Percentiles rank a stretch among this genome's conserved stretches.
Evolutionary conservation across 2,329 filamentous ascomycete species (phyloP).

Genomic region (Dactylellina sp.): DNA sequence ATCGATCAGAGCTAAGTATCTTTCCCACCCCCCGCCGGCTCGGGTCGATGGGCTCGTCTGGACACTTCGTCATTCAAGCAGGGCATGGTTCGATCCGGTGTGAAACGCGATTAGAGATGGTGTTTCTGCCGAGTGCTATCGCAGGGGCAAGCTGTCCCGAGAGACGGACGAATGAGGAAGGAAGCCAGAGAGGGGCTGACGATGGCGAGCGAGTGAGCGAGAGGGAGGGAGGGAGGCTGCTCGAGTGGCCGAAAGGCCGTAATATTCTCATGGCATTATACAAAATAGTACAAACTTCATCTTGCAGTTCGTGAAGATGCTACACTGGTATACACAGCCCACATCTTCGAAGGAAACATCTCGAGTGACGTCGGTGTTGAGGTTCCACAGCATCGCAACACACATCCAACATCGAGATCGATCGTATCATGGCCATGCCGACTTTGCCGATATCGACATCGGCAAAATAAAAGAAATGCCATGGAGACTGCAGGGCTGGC

Average conservation of each 20-base stretch:
- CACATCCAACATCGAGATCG: neutral
- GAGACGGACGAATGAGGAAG: conserved; percentile 38
- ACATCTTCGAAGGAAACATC: too few relatives aligned
- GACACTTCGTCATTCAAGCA: neutral
- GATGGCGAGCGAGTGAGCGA: neutral
- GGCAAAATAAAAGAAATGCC: too few relatives aligned
- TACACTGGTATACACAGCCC: too few relatives aligned
- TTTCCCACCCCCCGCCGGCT: conserved; percentile 32
- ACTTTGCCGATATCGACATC: conserved; percentile 8
- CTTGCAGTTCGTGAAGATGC: too few relatives aligned
- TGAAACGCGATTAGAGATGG: neutral
- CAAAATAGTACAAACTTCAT: too few relatives aligned
- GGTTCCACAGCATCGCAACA: neutral
- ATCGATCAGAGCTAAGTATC: too few relatives aligned
- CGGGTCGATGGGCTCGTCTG: conserved; percentile 18
- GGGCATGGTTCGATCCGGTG: neutral
- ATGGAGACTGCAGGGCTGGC: neutral
- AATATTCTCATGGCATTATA: too few relatives aligned
- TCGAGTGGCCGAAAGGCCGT: too few relatives aligned
- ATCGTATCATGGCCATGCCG: neutral
- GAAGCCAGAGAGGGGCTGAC: conserved; percentile 28
- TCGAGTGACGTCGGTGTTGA: neutral
- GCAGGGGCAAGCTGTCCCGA: conserved; percentile 17
- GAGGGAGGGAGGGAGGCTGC: neutral
- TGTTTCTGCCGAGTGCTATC: neutral